These are phyloP conservation scores for Tricholoma sp. DNA, from an alignment of 768 basidiomycete genomes.

Conservation along the genomic window DNA sequence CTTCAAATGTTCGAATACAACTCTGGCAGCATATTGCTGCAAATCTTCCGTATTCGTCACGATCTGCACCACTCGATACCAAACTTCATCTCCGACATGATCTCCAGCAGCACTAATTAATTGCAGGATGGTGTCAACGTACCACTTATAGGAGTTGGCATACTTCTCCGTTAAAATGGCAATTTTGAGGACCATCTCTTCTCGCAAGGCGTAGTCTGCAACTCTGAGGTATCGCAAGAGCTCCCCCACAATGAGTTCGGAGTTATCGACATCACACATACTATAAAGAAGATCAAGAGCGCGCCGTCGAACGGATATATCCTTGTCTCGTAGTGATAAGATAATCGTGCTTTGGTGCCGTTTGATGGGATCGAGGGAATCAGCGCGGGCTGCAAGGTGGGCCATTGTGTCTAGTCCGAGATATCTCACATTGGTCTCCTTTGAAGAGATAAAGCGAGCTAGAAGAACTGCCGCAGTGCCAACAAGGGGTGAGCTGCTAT, in stretches of 20 bases:
- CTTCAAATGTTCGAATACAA: constrained; percentile 85
- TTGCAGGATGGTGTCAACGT: constrained; percentile 95
- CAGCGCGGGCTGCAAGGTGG: constrained; percentile 91
- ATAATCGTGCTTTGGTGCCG: constrained; percentile 96
- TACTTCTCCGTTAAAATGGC: constrained; percentile 99
- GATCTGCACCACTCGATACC: constrained; percentile 99
- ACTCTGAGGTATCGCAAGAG: constrained; percentile 88
- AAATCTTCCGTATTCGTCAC: constrained; percentile 98
- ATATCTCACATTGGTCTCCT: constrained; percentile 98
- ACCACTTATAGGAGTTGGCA: constrained; percentile 97
- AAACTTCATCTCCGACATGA: constrained; percentile 98
- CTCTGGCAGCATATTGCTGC: constrained; percentile 92
- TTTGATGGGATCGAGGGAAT: constrained; percentile 89
- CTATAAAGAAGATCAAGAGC: constrained; percentile 96
- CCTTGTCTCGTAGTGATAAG: constrained; percentile 89
- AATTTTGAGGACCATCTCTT: constrained; percentile 99
- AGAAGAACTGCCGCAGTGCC: constrained; percentile 84
- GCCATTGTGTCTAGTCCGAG: constrained; percentile 98
- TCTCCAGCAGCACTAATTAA: constrained; percentile 96
- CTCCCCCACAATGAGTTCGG: constrained; percentile 93
- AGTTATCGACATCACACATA: constrained; percentile 99
- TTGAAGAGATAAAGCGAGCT: constrained; percentile 94
- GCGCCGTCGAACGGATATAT: constrained; percentile 91
- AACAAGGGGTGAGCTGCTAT: constrained; percentile 86
- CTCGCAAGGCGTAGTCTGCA: constrained; percentile 94